phyloP scores from a whole-genome alignment of 176 grass and related monocot species.

The Ampelocalamus luodianensis region DNA sequence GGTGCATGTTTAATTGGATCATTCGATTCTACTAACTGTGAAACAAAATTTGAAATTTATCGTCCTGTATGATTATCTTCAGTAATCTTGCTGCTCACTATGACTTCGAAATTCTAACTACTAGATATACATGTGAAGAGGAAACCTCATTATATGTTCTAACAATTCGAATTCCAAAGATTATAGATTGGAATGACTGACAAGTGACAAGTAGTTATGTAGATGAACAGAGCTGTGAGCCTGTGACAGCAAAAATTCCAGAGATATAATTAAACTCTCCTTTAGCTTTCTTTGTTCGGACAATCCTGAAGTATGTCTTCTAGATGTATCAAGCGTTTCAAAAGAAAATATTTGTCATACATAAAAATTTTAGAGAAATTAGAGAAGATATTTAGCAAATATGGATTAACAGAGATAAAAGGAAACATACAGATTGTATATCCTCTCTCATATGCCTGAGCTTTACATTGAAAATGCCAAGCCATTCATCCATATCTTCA shows the following conservation, averaged over 20 bases:
- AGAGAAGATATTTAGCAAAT: background rate
- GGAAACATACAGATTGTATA: constrained; percentile 80
- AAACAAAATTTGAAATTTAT: background rate
- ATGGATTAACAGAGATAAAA: constrained; percentile 8
- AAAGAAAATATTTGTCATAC: background rate
- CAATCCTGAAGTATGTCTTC: background rate
- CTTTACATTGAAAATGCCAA: constrained; percentile 97
- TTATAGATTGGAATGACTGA: background rate
- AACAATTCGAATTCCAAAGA: background rate
- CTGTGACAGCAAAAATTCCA: background rate
- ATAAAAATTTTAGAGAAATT: background rate
- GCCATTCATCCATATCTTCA: constrained; percentile 98
- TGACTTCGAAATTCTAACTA: background rate
- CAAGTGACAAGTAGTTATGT: background rate
- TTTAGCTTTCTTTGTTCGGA: background rate
- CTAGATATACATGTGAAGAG: background rate
- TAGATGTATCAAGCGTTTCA: background rate
- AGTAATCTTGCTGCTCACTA: constrained; percentile 2
- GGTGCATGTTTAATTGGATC: background rate
- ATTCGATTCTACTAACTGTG: background rate
- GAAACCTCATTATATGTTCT: background rate
- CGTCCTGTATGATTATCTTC: background rate
- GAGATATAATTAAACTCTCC: background rate
- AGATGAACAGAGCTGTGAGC: background rate
- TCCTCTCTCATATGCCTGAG: constrained; percentile 98